Base-by-base conservation (phyloP, 2,329 filamentous ascomycete species). In the Pseudogymnoascus sp. region DNA sequence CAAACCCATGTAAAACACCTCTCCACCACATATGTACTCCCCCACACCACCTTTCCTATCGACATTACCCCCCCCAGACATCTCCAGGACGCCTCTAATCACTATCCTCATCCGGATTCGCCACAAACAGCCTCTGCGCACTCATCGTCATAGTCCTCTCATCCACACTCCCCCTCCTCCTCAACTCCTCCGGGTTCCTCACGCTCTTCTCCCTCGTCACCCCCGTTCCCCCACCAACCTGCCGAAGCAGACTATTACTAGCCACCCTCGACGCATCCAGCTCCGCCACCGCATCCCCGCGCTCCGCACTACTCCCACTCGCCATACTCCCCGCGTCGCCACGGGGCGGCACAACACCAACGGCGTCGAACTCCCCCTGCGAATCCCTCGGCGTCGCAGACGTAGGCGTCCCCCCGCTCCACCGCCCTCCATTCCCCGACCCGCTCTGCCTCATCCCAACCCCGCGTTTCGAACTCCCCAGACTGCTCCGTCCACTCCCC, bases 141-240 rank as follows among this genome's bases (percentile, higher is more conserved):
- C 75, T 75, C 70, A 77, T 72, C 19, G 84, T 86, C 73, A 95
- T 87, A 1, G 89, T 93, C 76, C 71, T 82, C 75, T 95, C 91
- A 72, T 95, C 91, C 59, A 96, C 90, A 72, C 90, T 95, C 63
- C 91, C 91, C 71, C 89, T 82, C 69, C 91, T 82, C 70, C 82
- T 83, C 62, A 96, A 78, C 66, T 93, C 90, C 24, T 91, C 89
- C 3, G 84, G 81, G 61, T 81, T 86, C 77, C 85, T 88, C 62
- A 83, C 79, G 70, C 84, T 87, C 79, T 88, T 87, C 72, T 88
- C 83, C 65, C 85, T 80, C 19, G 85, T 82, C 61, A 88, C 72
- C 77, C 85, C 88, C 66, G 3, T 6, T 6, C 26, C 26, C 26
- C 26, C 26, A 6, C 87, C 72, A 6, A 81, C 78, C 6, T 84